These are phyloP conservation scores for Exophiala phaeomuriformis DNA, from an alignment of 2,329 filamentous ascomycete genomes.

Conservation along the genomic window DNA sequence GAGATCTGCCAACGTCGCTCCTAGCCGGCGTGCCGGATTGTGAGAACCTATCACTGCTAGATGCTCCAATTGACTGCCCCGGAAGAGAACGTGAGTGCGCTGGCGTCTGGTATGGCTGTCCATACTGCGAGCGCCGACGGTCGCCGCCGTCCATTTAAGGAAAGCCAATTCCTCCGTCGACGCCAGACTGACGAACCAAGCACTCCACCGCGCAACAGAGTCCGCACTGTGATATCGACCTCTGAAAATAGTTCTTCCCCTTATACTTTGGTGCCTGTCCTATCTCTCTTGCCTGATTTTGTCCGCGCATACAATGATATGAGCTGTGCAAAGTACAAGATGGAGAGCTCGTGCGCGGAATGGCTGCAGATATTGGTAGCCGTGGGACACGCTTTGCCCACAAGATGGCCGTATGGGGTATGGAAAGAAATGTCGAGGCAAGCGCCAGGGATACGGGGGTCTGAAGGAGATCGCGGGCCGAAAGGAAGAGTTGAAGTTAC, in stretches of 20 bases:
- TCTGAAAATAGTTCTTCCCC: conserved; percentile 5
- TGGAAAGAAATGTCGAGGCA: not conserved
- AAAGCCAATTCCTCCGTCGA: conserved; percentile 15
- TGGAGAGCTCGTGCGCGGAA: not conserved
- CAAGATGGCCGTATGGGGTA: not conserved
- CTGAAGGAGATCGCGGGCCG: not conserved
- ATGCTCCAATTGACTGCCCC: conserved; percentile 35
- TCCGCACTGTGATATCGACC: conserved; percentile 4
- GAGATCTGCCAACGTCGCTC: conserved; percentile 32
- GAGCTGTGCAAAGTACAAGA: not conserved
- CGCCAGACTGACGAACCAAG: conserved; percentile 20
- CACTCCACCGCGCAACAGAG: not conserved
- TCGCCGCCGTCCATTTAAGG: conserved; percentile 68
- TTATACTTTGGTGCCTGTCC: conserved; percentile 14
- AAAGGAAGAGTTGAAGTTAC: conserved; percentile 3
- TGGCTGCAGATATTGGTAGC: not conserved
- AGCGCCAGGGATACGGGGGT: conserved; percentile 1
- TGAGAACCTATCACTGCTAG: conserved; percentile 42
- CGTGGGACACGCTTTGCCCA: not conserved
- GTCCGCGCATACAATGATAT: conserved; percentile 13
- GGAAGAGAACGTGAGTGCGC: conserved; percentile 23
- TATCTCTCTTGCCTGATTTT: conserved; percentile 4
- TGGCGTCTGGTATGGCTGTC: conserved; percentile 56
- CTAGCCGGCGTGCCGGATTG: conserved; percentile 35
- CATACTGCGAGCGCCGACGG: conserved; percentile 67